These are phyloP conservation scores for Lipomyces oligophaga DNA, from an alignment of 805 yeast genomes.

Conservation along the genomic window DNA sequence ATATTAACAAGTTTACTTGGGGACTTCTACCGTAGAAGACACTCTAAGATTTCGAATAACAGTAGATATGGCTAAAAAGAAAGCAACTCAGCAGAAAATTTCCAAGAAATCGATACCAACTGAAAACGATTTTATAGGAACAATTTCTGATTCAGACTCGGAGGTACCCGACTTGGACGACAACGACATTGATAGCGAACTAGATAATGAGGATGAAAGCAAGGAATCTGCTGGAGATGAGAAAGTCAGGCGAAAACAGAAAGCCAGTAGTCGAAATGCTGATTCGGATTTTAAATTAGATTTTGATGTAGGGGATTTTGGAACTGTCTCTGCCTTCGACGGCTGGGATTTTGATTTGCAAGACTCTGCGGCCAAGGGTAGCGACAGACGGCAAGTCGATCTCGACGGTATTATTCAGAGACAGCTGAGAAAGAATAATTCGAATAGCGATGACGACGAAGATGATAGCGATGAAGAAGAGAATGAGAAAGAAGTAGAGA, in stretches of 20 bases:
- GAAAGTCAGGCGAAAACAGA: conserved; percentile 1
- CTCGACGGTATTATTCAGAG: conserved; percentile 81
- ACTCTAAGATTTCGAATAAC: no score
- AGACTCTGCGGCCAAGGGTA: conserved; percentile 37
- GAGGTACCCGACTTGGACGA: conserved; percentile 23
- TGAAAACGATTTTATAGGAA: conserved; percentile 21
- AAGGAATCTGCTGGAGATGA: conserved; percentile 13
- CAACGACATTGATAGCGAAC: conserved; percentile 17
- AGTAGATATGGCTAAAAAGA: no score
- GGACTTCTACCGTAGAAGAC: no score
- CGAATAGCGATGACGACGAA: conserved; percentile 25
- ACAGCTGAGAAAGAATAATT: conserved; percentile 62
- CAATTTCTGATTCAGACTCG: conserved; percentile 25
- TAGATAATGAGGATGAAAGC: conserved; percentile 20
- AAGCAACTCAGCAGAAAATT: no score
- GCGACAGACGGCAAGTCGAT: conserved; percentile 60
- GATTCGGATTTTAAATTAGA: conserved; percentile 53
- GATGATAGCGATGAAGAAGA: conserved; percentile 30
- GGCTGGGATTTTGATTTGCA: conserved; percentile 80
- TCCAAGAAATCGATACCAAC: neutral
- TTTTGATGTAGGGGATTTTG: conserved; percentile 61
- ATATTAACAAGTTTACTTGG: no score
- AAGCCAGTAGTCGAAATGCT: neutral
- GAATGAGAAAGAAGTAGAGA: conserved; percentile 42
- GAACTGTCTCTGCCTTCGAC: conserved; percentile 45